Conservation (phyloP, 2,329 filamentous ascomycete species). For the Ascochyta viciae-villosae region DNA sequence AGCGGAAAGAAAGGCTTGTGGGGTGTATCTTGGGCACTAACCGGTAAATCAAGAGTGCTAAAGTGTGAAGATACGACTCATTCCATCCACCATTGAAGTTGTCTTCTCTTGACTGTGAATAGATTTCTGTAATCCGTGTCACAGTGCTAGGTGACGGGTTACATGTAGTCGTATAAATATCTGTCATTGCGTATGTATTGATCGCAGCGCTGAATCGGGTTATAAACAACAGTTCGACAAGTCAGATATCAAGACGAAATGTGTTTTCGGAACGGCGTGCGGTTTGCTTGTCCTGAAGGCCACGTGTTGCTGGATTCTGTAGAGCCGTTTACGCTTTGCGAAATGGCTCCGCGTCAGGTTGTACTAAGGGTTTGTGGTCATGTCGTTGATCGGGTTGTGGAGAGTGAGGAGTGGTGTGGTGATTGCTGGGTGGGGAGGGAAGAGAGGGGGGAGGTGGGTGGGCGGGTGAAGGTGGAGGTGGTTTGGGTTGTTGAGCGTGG, state of each 20-base stretch:
- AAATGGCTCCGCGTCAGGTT: slow-evolving; percentile 6
- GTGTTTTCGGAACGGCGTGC: slow-evolving; percentile 20
- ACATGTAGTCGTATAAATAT: background rate
- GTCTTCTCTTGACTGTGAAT: no score
- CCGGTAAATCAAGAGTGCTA: no score
- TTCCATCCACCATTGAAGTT: no score
- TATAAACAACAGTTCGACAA: no score
- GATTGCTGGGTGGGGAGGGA: slow-evolving; percentile 18
- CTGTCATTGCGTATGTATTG: background rate
- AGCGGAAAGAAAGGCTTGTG: no score
- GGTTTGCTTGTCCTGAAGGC: slow-evolving; percentile 14
- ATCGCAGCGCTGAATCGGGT: background rate
- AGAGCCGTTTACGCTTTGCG: slow-evolving; percentile 20
- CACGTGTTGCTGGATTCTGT: slow-evolving; percentile 10
- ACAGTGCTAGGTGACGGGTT: no score
- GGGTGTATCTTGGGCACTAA: no score
- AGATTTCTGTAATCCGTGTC: no score
- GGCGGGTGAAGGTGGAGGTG: no score
- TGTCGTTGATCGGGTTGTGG: background rate
- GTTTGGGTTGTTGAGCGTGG: no score
- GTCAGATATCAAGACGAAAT: background rate
- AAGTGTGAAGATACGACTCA: no score
- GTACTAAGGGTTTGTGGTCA: slow-evolving; percentile 16
- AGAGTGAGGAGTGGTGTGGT: slow-evolving; percentile 20
- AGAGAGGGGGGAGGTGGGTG: slow-evolving; percentile 14